phyloP scores from a whole-genome alignment of 176 grass and related monocot species.

The Tillandsia fasciculata region DNA sequence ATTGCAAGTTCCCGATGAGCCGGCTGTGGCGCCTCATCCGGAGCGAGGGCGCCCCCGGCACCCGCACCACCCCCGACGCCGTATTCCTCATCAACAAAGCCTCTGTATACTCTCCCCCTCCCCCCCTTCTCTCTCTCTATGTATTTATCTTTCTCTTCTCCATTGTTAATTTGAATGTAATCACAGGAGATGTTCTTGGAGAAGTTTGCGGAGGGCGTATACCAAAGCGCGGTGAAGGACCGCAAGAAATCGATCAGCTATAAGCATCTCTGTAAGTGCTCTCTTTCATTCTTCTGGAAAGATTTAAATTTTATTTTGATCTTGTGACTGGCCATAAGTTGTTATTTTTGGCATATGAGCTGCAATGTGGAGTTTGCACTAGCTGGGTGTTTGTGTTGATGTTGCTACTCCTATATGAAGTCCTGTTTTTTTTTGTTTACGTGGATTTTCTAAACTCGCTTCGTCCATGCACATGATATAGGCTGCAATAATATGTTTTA shows the following conservation, averaged over 20 bases:
- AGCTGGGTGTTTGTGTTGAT: too few species aligned
- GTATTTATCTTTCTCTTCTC: neutral
- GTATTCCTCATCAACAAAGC: constrained; percentile 94
- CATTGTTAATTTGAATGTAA: constrained; percentile 6
- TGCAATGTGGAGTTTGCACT: too few species aligned
- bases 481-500: too few species aligned
- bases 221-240: constrained; percentile 37
- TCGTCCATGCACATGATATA: too few species aligned
- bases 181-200: constrained; percentile 80
- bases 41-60: constrained; percentile 29
- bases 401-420: too few species aligned
- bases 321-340: too few species aligned
- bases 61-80: constrained; percentile 40
- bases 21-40: constrained; percentile 60
- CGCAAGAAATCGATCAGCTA: constrained; percentile 66
- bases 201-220: constrained; percentile 53
- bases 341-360: too few species aligned
- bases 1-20: constrained; percentile 53
- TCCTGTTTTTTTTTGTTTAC: too few species aligned
- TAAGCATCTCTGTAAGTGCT: constrained; percentile 53
- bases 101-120: constrained; percentile 25
- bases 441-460: too few species aligned
- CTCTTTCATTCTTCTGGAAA: neutral
- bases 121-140: neutral
- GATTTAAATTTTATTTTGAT: too few species aligned